Evolutionary conservation across 441 rosid genomes (phyloP).

Genomic region (Croton laevigatus): DNA sequence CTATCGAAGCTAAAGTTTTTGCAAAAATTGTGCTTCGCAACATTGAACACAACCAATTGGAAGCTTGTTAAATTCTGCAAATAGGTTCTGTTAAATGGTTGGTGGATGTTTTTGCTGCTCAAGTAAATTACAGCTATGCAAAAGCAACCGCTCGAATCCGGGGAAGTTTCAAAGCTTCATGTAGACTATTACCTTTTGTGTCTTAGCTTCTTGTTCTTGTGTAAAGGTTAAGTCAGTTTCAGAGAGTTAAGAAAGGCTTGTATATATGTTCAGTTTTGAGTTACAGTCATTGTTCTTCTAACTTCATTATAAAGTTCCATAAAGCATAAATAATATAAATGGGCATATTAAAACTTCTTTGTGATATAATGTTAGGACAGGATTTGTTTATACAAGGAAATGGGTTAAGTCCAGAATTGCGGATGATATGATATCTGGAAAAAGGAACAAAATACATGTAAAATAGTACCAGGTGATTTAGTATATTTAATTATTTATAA

Average conservation of each 20-base stretch:
- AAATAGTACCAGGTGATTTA: no score
- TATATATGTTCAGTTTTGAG: conserved; percentile 12
- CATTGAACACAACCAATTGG: conserved; percentile 40
- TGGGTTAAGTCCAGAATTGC: no score
- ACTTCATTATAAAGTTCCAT: no score
- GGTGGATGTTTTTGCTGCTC: not conserved
- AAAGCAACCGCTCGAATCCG: not conserved
- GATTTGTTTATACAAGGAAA: no score
- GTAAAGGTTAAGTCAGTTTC: not conserved
- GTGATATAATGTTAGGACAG: no score
- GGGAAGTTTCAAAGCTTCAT: not conserved
- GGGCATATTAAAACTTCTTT: no score
- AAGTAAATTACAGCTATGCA: not conserved
- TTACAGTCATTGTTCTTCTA: no score
- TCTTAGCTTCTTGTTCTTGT: not conserved
- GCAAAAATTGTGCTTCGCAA: conserved; percentile 46
- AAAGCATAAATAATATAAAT: no score
- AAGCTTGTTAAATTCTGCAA: conserved; percentile 12
- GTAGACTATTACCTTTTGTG: not conserved
- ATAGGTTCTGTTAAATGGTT: conserved; percentile 4
- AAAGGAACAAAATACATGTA: no score
- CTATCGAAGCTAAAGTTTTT: conserved; percentile 43
- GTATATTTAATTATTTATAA: no score
- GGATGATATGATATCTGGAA: no score
- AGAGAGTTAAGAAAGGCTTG: not conserved